Evolutionary conservation across 202 grass and related monocot genomes (phyloP).

Genomic region (Brachypodium distachyon): DNA sequence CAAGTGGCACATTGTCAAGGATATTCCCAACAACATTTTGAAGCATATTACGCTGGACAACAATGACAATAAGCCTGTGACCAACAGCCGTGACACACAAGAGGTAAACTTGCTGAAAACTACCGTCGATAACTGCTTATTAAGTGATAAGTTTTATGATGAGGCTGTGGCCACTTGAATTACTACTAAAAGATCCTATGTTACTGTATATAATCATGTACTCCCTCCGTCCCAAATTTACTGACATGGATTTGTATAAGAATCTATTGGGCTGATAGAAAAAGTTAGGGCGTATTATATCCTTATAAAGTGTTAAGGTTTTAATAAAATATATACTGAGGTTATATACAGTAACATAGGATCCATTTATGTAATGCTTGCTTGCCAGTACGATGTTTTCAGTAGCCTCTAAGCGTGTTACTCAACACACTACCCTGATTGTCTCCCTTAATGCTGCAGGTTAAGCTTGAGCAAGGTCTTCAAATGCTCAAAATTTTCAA

Average conservation of each 20-base stretch:
- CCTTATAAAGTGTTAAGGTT: no score
- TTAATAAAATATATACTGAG: no score
- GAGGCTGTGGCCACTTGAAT: background rate
- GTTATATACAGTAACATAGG: no score
- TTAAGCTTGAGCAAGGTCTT: slow-evolving; percentile 92
- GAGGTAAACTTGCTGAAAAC: slow-evolving; percentile 52
- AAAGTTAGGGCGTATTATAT: no score
- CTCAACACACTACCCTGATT: background rate
- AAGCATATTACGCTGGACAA: slow-evolving; percentile 95
- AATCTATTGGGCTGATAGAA: no score
- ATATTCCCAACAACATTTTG: slow-evolving; percentile 80
- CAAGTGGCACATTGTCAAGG: slow-evolving; percentile 95
- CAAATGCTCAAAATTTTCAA: slow-evolving; percentile 96
- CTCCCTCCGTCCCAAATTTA: no score
- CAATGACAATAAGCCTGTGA: slow-evolving; percentile 91
- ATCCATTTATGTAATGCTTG: background rate
- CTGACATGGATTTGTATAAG: no score
- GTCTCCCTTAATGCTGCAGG: slow-evolving; percentile 31
- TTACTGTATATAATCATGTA: background rate
- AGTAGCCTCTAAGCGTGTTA: background rate
- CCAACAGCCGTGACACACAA: slow-evolving; percentile 94
- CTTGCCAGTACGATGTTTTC: background rate
- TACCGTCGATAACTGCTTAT: background rate
- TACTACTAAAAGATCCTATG: background rate
- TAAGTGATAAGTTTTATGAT: background rate